Base-by-base conservation (phyloP, 2,329 filamentous ascomycete species). In the Colletotrichum aenigma region DNA sequence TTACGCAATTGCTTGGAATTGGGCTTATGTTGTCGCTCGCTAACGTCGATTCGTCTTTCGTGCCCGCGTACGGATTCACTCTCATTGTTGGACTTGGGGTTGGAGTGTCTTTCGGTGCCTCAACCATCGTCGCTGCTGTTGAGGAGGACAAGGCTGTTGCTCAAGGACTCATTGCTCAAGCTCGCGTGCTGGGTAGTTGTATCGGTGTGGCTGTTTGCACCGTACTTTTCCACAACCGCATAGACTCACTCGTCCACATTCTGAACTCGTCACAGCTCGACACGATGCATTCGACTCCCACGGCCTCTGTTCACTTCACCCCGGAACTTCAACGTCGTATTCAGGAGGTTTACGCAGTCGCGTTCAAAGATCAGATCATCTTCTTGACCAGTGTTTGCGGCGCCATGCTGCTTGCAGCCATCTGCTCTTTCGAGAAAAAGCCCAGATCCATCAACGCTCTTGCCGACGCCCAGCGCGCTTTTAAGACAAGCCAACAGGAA, bases 131-230 rank as follows among this genome's bases (percentile, higher is more conserved):
- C 79, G 90, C 89, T 4, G 89, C 88, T 61, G 85, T 91, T 16
- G 86, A 91, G 62, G 85, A 84, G 72, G 88, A 91, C 70, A 84
- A 91, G 66, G 91, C 91, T 1, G 89, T 90, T 3, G 90, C 90
- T 0, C 90, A 93, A 78, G 91, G 91, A 0, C 88, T 90, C 6
- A 86, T 92, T 12, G 89, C 91, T 2, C 91, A 93, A 81, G 87
- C 89, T 3, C 87, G 91, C 16, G 89, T 93, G 0, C 83, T 93
- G 3, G 91, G 91, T 2, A 91, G 91, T 4, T 89, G 89, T 48
- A 85, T 93, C 32, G 91, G 91, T 2, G 85, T 93, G 58, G 88
- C 91, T 0, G 81, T 89, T 28, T 91, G 91, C 77, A 92, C 89
- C n/a, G 87, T 91, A 16, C 85, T 93, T 13, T 89, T 92, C 81